phyloP scores from a whole-genome alignment of 495 filamentous ascomycete genomes.

The Alectoria sarmentosa region DNA sequence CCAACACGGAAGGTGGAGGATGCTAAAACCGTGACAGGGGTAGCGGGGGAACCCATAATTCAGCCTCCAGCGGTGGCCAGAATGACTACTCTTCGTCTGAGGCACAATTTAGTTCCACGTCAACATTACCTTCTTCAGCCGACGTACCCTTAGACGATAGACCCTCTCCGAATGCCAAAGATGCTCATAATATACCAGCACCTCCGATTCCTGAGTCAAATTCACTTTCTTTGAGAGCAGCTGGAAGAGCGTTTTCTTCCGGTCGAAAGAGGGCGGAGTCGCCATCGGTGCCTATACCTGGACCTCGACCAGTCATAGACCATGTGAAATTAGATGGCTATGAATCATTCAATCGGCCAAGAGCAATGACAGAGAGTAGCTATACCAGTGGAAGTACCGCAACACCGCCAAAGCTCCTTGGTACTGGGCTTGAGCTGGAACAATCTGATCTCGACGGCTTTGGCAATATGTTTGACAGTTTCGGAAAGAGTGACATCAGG shows the following conservation, averaged over 20 bases:
- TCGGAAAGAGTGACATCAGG: conserved; percentile 51
- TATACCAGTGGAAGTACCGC: conserved; percentile 50
- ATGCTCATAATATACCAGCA: conserved; percentile 47
- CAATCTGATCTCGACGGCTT: conserved; percentile 54
- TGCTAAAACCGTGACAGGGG: conserved; percentile 36
- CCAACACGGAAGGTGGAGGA: conserved; percentile 29
- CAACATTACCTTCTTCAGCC: conserved; percentile 65
- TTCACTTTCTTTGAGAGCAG: conserved; percentile 53
- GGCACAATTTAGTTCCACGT: conserved; percentile 62
- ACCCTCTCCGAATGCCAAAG: conserved; percentile 43
- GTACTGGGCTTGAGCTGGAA: conserved; percentile 46
- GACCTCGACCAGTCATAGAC: conserved; percentile 31
- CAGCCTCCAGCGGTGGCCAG: conserved; percentile 46
- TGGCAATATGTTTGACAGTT: conserved; percentile 57
- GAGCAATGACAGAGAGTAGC: conserved; percentile 50
- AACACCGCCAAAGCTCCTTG: conserved; percentile 61
- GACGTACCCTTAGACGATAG: conserved; percentile 54
- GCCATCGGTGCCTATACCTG: conserved; percentile 37
- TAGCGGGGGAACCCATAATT: conserved; percentile 60
- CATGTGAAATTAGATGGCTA: conserved; percentile 27
- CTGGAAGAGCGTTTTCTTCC: conserved; percentile 70
- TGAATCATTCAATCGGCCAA: conserved; percentile 37
- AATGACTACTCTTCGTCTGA: conserved; percentile 56
- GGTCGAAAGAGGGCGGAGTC: conserved; percentile 46
- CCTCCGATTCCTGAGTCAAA: conserved; percentile 49